These are phyloP conservation scores for Hibiscus trionum DNA, from an alignment of 345 rosid genomes.

Conservation along the genomic window DNA sequence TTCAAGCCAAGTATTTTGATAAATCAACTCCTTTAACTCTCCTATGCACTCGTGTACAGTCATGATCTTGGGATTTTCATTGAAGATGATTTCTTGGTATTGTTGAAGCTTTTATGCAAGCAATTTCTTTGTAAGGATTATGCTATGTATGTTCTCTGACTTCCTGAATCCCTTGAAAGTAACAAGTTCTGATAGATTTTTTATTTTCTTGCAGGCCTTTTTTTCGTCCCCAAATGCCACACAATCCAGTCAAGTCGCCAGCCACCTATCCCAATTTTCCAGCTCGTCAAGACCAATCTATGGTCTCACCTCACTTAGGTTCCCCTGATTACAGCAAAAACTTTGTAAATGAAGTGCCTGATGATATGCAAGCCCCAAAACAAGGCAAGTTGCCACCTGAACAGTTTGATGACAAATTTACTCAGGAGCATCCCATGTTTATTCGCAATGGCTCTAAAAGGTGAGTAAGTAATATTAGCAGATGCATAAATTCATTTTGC, in stretches of 20 bases:
- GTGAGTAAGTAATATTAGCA: constrained; percentile 18
- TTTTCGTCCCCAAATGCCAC: constrained; percentile 26
- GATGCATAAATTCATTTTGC: background rate
- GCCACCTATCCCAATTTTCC: constrained; percentile 21
- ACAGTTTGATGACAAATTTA: constrained; percentile 24
- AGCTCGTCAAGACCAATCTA: constrained; percentile 27
- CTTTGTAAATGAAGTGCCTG: constrained; percentile 21
- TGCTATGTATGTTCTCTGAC: background rate
- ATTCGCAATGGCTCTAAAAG: constrained; percentile 37
- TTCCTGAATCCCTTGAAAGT: background rate
- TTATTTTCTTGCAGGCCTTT: constrained; percentile 33
- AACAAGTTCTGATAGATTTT: background rate
- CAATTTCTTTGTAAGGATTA: background rate
- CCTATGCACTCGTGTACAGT: background rate
- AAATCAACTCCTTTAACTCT: background rate
- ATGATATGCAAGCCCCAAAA: constrained; percentile 38
- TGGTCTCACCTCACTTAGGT: constrained; percentile 22
- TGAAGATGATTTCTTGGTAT: background rate
- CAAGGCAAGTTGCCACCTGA: constrained; percentile 35
- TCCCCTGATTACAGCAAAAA: constrained; percentile 23
- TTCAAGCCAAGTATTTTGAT: background rate
- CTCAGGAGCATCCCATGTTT: constrained; percentile 24
- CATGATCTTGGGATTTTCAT: background rate
- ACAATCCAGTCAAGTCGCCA: constrained; percentile 28
- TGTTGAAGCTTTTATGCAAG: background rate